These are phyloP conservation scores for Lanmaoa rubissima DNA, from an alignment of 768 basidiomycete species.

Conservation along the genomic window DNA sequence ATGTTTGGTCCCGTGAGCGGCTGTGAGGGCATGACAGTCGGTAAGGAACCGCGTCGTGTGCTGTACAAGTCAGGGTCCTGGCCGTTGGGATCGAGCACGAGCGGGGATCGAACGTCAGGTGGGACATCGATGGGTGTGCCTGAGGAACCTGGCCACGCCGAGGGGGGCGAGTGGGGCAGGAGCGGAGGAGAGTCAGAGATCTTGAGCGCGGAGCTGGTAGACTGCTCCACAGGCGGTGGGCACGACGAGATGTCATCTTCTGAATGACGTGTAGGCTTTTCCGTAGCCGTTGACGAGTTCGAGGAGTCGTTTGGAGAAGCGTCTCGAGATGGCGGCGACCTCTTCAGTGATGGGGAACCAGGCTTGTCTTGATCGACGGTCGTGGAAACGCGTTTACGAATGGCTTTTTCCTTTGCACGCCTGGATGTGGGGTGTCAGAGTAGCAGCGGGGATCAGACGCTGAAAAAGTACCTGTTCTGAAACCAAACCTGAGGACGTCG, in stretches of 20 bases:
- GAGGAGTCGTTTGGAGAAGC: slow-evolving; percentile 31
- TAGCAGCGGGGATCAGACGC: slow-evolving; percentile 4
- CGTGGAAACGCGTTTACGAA: slow-evolving; percentile 48
- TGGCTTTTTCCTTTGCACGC: slow-evolving; percentile 81
- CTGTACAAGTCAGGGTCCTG: slow-evolving; percentile 35
- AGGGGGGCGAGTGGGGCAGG: slow-evolving; percentile 2
- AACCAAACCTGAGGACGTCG: slow-evolving; percentile 72
- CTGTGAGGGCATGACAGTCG: slow-evolving; percentile 36
- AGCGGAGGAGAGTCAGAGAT: slow-evolving; percentile 22
- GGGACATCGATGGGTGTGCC: slow-evolving; percentile 26
- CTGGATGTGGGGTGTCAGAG: slow-evolving; percentile 36
- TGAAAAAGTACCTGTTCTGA: slow-evolving; percentile 67
- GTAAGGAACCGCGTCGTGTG: slow-evolving; percentile 55
- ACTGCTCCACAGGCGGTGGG: background rate
- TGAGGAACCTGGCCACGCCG: slow-evolving; percentile 36
- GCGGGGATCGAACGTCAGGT: slow-evolving; percentile 25
- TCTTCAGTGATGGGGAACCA: slow-evolving; percentile 9
- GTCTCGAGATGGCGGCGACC: slow-evolving; percentile 16
- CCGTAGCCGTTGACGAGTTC: slow-evolving; percentile 38
- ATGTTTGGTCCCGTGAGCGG: slow-evolving; percentile 26
- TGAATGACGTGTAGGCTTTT: slow-evolving; percentile 35
- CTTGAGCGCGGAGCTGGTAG: slow-evolving; percentile 22
- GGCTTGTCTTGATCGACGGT: slow-evolving; percentile 20
- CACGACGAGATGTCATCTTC: slow-evolving; percentile 13
- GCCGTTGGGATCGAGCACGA: slow-evolving; percentile 16